Conservation (phyloP, 257 asterid genomes). For the Solanum megistacrolobum region DNA sequence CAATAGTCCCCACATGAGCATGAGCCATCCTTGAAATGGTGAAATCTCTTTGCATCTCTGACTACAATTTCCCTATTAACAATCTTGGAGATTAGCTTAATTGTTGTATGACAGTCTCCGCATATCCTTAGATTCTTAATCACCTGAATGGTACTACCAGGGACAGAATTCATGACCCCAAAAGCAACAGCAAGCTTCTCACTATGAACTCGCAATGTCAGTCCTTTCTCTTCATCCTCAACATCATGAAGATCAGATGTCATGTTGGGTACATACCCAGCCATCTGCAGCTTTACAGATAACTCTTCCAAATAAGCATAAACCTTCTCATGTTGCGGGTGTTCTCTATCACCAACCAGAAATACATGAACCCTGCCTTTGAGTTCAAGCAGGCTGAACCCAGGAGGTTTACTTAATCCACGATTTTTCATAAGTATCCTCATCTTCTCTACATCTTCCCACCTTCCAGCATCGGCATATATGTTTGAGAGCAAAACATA, state of each 20-base stretch:
- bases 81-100: slow-evolving; percentile 63
- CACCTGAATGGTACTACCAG: slow-evolving; percentile 62
- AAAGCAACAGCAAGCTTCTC: slow-evolving; percentile 90
- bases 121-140: slow-evolving; percentile 82
- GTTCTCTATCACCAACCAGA: slow-evolving; percentile 65
- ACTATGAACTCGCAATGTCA: slow-evolving; percentile 54
- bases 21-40: slow-evolving; percentile 63
- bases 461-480: slow-evolving; percentile 86
- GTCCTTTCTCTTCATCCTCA: slow-evolving; percentile 78
- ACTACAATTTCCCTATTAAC: slow-evolving; percentile 60
- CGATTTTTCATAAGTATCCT: slow-evolving; percentile 46
- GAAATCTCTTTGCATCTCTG: slow-evolving; percentile 88
- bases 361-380: slow-evolving; percentile 59
- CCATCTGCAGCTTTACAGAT: slow-evolving; percentile 52
- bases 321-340: slow-evolving; percentile 56
- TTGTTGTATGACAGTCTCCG: slow-evolving; percentile 59
- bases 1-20: slow-evolving; percentile 94
- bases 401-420: slow-evolving; percentile 76
- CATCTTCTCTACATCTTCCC: slow-evolving; percentile 80
- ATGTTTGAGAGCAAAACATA: slow-evolving; percentile 71
- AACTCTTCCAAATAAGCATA: slow-evolving; percentile 52
- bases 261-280: slow-evolving; percentile 56
- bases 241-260: slow-evolving; percentile 74
- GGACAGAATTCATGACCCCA: slow-evolving; percentile 67
- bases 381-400: slow-evolving; percentile 70